Conservation (phyloP, 371 early-diverging fungal species). For the Actinomortierella ambigua region DNA sequence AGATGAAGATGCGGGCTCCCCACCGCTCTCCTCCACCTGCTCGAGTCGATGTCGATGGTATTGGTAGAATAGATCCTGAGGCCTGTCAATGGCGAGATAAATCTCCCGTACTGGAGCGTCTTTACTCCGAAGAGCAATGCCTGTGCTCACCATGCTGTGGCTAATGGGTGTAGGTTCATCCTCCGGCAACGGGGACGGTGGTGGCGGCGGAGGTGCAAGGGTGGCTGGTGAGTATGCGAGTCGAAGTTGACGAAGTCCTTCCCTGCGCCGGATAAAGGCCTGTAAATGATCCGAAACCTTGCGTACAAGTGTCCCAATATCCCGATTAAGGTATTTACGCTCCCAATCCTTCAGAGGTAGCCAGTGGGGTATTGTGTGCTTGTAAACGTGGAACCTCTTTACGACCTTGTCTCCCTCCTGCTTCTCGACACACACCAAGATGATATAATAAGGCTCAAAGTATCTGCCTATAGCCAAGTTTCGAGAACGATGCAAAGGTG, state of each 20-base stretch:
- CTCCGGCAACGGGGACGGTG: not conserved
- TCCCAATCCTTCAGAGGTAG: conserved; percentile 29
- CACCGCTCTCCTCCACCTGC: no score
- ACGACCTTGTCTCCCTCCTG: not conserved
- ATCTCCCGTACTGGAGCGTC: conserved; percentile 4
- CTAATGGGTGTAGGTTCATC: not conserved
- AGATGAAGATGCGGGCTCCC: no score
- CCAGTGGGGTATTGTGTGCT: conserved; percentile 42
- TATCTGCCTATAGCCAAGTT: no score
- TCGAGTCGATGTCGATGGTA: no score
- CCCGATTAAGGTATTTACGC: conserved; percentile 27
- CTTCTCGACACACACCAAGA: conserved; percentile 10
- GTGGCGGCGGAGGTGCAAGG: not conserved
- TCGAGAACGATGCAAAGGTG: not conserved
- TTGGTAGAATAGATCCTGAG: no score
- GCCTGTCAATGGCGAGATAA: no score
- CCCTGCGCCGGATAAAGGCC: conserved; percentile 16
- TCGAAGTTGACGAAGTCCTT: conserved; percentile 6
- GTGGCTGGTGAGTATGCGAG: conserved; percentile 2
- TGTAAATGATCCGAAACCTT: conserved; percentile 29
- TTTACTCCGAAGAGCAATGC: not conserved
- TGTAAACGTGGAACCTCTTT: conserved; percentile 10
- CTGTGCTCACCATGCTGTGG: not conserved
- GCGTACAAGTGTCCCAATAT: conserved; percentile 25
- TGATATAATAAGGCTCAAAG: conserved; percentile 37